These are phyloP conservation scores for Phytophthora fragariaefolia DNA, from an alignment of 352 stramenopile genomes.

Conservation along the genomic window DNA sequence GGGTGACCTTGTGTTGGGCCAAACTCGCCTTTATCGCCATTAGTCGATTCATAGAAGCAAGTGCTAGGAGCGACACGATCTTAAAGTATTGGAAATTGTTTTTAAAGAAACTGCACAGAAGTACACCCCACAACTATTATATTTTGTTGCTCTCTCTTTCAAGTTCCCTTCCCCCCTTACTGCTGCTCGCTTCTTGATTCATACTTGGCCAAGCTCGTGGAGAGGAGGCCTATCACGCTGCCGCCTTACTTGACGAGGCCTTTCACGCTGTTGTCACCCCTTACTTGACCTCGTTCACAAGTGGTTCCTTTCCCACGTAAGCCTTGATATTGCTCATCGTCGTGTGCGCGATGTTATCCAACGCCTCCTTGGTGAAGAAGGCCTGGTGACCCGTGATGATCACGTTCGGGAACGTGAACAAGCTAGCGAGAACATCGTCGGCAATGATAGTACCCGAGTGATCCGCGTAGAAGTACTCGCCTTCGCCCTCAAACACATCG, in stretches of 20 bases:
- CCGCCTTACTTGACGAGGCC: not conserved
- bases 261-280: not conserved
- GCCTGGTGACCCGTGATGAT: constrained; percentile 82
- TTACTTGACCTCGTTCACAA: constrained; percentile 66
- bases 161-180: too few species aligned
- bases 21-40: too few species aligned
- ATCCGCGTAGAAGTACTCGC: constrained; percentile 83
- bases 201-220: too few species aligned
- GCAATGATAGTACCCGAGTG: constrained; percentile 63
- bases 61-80: too few species aligned
- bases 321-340: constrained; percentile 76
- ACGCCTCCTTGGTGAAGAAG: constrained; percentile 81
- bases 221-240: too few species aligned
- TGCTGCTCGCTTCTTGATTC: too few species aligned
- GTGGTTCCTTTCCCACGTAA: constrained; percentile 43
- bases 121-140: too few species aligned
- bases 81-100: too few species aligned
- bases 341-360: constrained; percentile 70
- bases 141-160: too few species aligned
- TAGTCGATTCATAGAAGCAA: too few species aligned
- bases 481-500: constrained; percentile 87
- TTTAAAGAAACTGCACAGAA: too few species aligned
- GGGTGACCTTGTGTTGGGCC: too few species aligned
- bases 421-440: constrained; percentile 63
- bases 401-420: constrained; percentile 85